Evolutionary conservation across 768 basidiomycete genomes (phyloP), one percentile per base, ranked within the genome.

Genomic region (Dentipellis fragilis): DNA sequence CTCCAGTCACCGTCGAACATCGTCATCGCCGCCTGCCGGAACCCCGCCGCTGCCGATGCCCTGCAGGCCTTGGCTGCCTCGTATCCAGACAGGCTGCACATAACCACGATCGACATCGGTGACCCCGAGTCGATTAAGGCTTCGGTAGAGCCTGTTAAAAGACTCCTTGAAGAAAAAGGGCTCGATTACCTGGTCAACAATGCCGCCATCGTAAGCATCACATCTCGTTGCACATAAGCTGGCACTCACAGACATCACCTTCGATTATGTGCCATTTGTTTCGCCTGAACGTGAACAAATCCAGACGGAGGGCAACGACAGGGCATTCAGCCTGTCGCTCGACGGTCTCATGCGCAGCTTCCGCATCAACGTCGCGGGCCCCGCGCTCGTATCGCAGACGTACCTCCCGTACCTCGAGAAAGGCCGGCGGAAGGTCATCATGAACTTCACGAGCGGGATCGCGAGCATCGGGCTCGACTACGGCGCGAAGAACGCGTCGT

Each of bases 131-230:
- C 66, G 42, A 69, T 73, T 57, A 56, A 63, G 4, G 57, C 46
- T 1, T 66, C 69, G 5, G 62, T 58, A 10, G 51, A 58, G 39
- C 39, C 56, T 7, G 65, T 68, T n/a, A 64, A 60, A 39, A 61
- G 52, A 40, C 51, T 69, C 19, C 58, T 74, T 12, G 66, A 61
- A 3, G 60, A 59, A 38, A 29, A 50, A 2, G 71, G 72, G 10
- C 58, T 75, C 7, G 71, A 75, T 60, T 74, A 72, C 51, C 63
- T 75, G 19, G 57, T 72, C 55, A 75, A 73, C 63, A 73, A 72
- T 51, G 71, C 73, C 2, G 73, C 63, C 0, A 59, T 72, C 36
- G 71, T 72, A 54, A 50, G 72, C 64, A 14, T 5, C 4, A 11
- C 29, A 29, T 29, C 6, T n/a, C 29, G 35, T 11, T 10, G 23